phyloP scores from a whole-genome alignment of 169 alveolate species.

The Eimeria acervulina region DNA sequence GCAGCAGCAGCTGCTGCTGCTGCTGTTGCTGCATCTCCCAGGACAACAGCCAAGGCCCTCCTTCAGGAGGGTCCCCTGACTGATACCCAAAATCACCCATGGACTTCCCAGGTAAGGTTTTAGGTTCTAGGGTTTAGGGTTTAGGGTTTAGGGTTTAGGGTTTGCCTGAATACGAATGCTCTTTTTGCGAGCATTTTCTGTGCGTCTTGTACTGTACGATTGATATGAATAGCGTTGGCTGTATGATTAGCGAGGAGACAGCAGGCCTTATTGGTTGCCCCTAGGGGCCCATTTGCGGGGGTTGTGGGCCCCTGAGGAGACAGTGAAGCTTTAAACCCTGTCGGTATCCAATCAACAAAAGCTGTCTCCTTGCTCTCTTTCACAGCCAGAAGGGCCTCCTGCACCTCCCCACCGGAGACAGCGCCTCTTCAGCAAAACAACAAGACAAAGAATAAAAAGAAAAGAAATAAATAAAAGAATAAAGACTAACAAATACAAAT shows the following conservation, averaged over 20 bases:
- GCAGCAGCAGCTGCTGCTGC: not conserved
- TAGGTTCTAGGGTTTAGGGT: not conserved
- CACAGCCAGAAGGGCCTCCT: constrained; percentile 29
- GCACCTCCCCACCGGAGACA: constrained; percentile 69
- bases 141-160: not conserved
- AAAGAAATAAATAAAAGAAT: too few species aligned
- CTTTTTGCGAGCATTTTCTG: constrained; percentile 63
- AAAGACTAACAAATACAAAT: not conserved
- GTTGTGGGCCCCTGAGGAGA: constrained; percentile 8
- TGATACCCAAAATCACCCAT: not conserved
- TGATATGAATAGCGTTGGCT: constrained; percentile 18
- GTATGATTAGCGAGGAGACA: constrained; percentile 74
- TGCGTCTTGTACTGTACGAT: constrained; percentile 7
- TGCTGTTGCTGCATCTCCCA: not conserved
- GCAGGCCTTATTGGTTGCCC: constrained; percentile 59
- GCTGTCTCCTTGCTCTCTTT: not conserved
- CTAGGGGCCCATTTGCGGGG: constrained; percentile 42
- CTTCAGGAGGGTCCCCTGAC: too few species aligned
- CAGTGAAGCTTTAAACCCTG: constrained; percentile 66
- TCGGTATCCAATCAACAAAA: constrained; percentile 77
- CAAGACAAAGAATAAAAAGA: too few species aligned
- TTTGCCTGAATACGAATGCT: constrained; percentile 67
- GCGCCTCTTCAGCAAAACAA: constrained; percentile 31
- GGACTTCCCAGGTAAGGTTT: not conserved
- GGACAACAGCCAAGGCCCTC: too few species aligned